These are phyloP conservation scores for Cucurbita pepo DNA, from an alignment of 306 rosid genomes.

Conservation along the genomic window DNA sequence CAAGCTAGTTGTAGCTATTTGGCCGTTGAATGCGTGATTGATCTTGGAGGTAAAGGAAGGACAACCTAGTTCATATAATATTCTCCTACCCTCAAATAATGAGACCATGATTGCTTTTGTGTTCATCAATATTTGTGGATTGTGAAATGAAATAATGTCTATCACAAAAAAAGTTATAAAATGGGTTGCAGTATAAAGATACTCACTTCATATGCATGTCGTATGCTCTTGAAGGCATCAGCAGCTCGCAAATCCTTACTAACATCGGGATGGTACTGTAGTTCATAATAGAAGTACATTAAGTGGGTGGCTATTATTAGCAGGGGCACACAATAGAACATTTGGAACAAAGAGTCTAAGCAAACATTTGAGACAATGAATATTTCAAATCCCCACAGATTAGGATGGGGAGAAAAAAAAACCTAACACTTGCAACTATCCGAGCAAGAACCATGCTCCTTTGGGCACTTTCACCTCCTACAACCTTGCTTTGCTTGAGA, in stretches of 20 bases:
- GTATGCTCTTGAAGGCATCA: constrained; percentile 64
- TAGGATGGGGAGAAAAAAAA: no score
- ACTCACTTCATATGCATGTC: constrained; percentile 63
- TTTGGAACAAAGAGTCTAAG: not conserved
- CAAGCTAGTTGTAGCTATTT: not conserved
- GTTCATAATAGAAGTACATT: not conserved
- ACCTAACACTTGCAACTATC: no score
- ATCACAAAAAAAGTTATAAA: not conserved
- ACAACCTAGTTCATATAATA: not conserved
- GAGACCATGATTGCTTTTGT: not conserved
- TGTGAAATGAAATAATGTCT: not conserved
- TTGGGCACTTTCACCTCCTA: no score
- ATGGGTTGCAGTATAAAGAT: not conserved
- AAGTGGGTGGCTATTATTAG: not conserved
- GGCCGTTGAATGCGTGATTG: not conserved
- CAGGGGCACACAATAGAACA: not conserved
- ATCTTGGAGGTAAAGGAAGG: not conserved
- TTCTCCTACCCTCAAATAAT: not conserved
- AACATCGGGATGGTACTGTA: constrained; percentile 93
- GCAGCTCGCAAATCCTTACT: constrained; percentile 62
- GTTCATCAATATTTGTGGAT: not conserved
- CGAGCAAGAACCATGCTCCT: no score
- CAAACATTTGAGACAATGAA: not conserved
- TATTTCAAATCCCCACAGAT: not conserved
- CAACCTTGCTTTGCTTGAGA: no score